Percentiles rank a stretch among this genome's conserved stretches.
Evolutionary conservation across 1,284 basidiomycete genomes (phyloP).

Genomic region (Termitomyces sp.): DNA sequence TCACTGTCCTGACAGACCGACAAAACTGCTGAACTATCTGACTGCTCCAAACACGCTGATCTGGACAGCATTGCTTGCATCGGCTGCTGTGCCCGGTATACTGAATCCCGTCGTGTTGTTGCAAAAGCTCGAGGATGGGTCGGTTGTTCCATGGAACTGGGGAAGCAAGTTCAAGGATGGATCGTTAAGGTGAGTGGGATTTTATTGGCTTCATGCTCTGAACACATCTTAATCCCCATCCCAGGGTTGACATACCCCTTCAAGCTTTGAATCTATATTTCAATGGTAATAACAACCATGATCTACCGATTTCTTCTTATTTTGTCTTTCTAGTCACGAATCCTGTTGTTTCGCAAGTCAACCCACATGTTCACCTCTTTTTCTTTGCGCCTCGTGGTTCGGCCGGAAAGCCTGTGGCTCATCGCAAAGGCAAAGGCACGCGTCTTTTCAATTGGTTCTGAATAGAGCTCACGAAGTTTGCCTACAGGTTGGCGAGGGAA

Average conservation of each 20-base stretch:
- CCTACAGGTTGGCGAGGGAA: conserved; percentile 87
- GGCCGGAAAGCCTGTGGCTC: conserved; percentile 90
- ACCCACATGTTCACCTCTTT: conserved; percentile 98
- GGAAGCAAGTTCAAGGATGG: conserved; percentile 92
- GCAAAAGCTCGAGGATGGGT: conserved; percentile 86
- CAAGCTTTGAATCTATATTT: conserved; percentile 92
- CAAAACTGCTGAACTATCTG: conserved; percentile 92
- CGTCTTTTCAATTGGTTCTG: background rate
- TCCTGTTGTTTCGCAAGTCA: conserved; percentile 93
- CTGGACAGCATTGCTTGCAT: conserved; percentile 75
- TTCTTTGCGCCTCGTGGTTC: conserved; percentile 94
- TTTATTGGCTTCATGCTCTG: background rate
- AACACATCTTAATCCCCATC: background rate
- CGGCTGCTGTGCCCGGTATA: conserved; percentile 83
- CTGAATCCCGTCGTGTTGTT: conserved; percentile 87
- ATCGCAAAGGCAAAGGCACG: conserved; percentile 86
- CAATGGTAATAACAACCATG: conserved; percentile 49
- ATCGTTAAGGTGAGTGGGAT: conserved; percentile 57
- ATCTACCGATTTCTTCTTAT: conserved; percentile 6
- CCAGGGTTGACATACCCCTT: conserved; percentile 90
- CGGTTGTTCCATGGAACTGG: conserved; percentile 90
- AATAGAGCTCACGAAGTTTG: background rate
- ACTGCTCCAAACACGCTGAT: conserved; percentile 89
- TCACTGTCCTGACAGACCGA: conserved; percentile 54
- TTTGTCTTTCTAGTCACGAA: conserved; percentile 67